These are phyloP conservation scores for Huntiella savannae DNA, from an alignment of 2,329 filamentous ascomycete genomes.

Conservation along the genomic window DNA sequence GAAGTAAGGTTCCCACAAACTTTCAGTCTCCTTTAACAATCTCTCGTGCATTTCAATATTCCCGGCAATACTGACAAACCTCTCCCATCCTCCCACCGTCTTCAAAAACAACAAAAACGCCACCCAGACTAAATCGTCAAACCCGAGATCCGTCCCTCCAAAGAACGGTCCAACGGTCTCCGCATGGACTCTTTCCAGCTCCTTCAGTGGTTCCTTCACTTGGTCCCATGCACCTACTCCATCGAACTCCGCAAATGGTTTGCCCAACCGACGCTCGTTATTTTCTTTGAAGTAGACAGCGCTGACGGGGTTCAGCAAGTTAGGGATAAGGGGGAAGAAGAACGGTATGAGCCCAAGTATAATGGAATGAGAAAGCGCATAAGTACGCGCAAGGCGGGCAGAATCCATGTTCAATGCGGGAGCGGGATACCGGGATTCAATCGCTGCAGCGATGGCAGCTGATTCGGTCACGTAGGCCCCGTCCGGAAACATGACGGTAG, in stretches of 20 bases:
- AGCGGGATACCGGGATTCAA: constrained; percentile 39
- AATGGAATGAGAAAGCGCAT: constrained; percentile 17
- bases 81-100: constrained; percentile 19
- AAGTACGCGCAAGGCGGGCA: constrained; percentile 26
- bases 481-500: constrained; percentile 34
- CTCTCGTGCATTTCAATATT: constrained; percentile 21
- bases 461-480: constrained; percentile 47
- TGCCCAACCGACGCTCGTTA: neutral
- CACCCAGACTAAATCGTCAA: constrained; percentile 39
- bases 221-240: constrained; percentile 30
- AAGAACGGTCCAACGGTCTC: constrained; percentile 41
- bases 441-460: constrained; percentile 33
- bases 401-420: constrained; percentile 40
- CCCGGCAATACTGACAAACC: constrained; percentile 20
- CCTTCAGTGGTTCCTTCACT: constrained; percentile 15
- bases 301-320: constrained; percentile 31
- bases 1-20: no score
- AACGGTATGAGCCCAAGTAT: constrained; percentile 20
- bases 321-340: constrained; percentile 29
- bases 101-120: constrained; percentile 26
- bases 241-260: constrained; percentile 28
- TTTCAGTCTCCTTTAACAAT: constrained; percentile 19
- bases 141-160: constrained; percentile 33
- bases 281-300: constrained; percentile 22
- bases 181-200: constrained; percentile 31